phyloP scores from a whole-genome alignment of 768 basidiomycete genomes.

The Panellus pusillus region DNA sequence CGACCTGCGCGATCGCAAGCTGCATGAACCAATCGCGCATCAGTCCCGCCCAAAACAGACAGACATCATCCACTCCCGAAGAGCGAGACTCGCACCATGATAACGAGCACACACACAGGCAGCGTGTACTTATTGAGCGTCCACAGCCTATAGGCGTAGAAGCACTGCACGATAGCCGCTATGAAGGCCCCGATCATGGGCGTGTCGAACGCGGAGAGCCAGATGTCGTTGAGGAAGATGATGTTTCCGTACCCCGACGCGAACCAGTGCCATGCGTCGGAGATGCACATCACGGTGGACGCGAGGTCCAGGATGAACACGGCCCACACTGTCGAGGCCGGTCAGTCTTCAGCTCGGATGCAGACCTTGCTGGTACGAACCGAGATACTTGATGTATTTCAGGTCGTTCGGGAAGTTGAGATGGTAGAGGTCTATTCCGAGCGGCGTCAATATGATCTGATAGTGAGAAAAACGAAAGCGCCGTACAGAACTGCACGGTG shows the following conservation, averaged over 20 bases:
- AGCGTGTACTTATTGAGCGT: neutral
- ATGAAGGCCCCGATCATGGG: neutral
- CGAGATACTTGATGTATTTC: neutral
- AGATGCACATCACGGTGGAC: neutral
- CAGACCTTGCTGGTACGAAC: neutral
- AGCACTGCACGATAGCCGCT: neutral
- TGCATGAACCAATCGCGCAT: too few relatives aligned
- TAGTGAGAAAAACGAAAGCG: neutral
- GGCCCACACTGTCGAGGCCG: neutral
- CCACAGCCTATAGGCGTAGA: neutral
- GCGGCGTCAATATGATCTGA: neutral
- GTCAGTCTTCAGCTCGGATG: neutral
- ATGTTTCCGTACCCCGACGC: neutral
- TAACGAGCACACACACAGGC: neutral
- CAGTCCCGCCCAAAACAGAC: too few relatives aligned
- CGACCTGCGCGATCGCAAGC: neutral
- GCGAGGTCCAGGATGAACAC: neutral
- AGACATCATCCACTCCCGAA: too few relatives aligned
- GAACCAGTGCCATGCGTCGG: neutral
- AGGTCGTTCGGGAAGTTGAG: neutral
- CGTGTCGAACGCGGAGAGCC: neutral
- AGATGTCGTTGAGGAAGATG: neutral
- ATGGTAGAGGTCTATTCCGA: slow-evolving; percentile 1
- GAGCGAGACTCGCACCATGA: neutral
- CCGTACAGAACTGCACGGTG: neutral